phyloP scores from a whole-genome alignment of 495 filamentous ascomycete genomes.

The Penicillium bialowiezense region DNA sequence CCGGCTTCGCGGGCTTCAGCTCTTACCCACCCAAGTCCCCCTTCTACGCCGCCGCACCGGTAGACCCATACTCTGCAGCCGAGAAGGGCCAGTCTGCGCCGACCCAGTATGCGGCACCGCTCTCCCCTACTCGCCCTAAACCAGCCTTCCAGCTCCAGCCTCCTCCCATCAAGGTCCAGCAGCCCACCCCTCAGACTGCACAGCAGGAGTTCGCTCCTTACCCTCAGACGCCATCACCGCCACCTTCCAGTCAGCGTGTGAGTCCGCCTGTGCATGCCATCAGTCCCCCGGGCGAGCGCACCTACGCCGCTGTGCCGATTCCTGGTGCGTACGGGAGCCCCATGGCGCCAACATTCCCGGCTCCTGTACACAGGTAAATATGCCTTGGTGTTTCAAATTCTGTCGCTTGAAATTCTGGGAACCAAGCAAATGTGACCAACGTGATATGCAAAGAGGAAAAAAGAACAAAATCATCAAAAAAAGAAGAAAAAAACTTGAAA shows the following conservation, averaged over 20 bases:
- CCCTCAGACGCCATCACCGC: slow-evolving; percentile 22
- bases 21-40: slow-evolving; percentile 50
- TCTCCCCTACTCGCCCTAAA: slow-evolving; percentile 43
- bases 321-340: slow-evolving; percentile 49
- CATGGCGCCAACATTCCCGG: slow-evolving; percentile 35
- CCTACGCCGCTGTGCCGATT: slow-evolving; percentile 52
- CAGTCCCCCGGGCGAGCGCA: slow-evolving; percentile 46
- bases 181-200: slow-evolving; percentile 65
- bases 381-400: background rate
- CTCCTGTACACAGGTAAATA: slow-evolving; percentile 24
- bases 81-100: slow-evolving; percentile 53
- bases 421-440: no score
- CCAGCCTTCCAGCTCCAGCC: slow-evolving; percentile 80
- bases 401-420: background rate
- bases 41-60: slow-evolving; percentile 27
- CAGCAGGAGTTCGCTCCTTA: slow-evolving; percentile 55
- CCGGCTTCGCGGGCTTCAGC: slow-evolving; percentile 59
- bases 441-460: no score
- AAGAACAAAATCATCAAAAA: slow-evolving; percentile 1
- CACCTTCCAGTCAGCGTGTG: slow-evolving; percentile 22
- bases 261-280: slow-evolving; percentile 31
- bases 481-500: slow-evolving; percentile 15
- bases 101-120: slow-evolving; percentile 48
- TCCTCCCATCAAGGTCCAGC: slow-evolving; percentile 72
- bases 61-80: slow-evolving; percentile 51